These are phyloP conservation scores for Saccharomycopsis olivae DNA, from an alignment of 805 yeast genomes.

Conservation along the genomic window DNA sequence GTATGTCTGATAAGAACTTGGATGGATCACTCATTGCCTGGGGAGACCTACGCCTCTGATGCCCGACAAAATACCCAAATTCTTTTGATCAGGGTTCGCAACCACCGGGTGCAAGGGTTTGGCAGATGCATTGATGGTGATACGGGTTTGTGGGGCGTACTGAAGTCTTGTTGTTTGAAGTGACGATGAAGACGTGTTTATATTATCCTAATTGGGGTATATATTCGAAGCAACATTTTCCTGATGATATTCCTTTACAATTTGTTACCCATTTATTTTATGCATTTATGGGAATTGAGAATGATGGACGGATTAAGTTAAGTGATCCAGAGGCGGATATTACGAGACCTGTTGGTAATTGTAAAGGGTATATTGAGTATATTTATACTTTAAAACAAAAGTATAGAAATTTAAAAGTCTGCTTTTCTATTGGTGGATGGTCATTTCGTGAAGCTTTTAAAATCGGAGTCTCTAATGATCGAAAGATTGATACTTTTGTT, in stretches of 20 bases:
- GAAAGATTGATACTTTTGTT: conserved; percentile 36
- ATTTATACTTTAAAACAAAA: conserved; percentile 35
- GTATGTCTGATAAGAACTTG: conserved; percentile 67
- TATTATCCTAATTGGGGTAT: conserved; percentile 60
- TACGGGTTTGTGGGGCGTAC: no score
- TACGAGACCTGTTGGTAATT: conserved; percentile 23
- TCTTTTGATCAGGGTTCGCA: no score
- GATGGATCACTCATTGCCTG: conserved; percentile 45
- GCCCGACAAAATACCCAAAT: no score
- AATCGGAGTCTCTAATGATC: conserved; percentile 29
- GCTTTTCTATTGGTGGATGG: conserved; percentile 85
- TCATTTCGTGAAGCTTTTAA: conserved; percentile 41
- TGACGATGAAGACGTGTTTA: conserved; percentile 26
- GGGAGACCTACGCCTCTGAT: no score
- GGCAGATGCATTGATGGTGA: no score
- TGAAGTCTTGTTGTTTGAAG: no score
- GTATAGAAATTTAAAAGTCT: conserved; percentile 36
- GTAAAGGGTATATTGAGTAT: conserved; percentile 40
- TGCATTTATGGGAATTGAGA: conserved; percentile 59
- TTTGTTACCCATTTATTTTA: conserved; percentile 61
- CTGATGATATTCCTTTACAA: conserved; percentile 48
- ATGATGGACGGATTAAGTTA: conserved; percentile 39
- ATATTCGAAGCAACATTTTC: conserved; percentile 49
- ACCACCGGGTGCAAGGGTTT: no score
- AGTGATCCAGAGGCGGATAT: conserved; percentile 62